These are phyloP conservation scores for Fusarium equiseti DNA, from an alignment of 2,329 filamentous ascomycete genomes.

Conservation along the genomic window DNA sequence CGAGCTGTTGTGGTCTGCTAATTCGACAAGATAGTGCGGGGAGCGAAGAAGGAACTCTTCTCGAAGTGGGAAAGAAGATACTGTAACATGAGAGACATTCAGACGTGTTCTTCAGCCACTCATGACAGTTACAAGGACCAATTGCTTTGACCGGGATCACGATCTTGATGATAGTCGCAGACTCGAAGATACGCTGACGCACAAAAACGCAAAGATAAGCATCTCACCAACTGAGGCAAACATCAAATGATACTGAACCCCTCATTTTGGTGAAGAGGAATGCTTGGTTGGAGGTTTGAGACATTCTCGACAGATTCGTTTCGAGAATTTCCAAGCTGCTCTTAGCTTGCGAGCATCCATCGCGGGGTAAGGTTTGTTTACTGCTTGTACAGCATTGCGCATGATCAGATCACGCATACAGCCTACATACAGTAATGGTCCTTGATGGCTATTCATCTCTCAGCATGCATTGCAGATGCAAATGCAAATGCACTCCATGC, in stretches of 20 bases:
- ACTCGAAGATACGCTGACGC: not conserved
- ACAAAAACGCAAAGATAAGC: not conserved
- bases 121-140: not conserved
- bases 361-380: conserved; percentile 6
- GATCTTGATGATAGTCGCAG: not conserved
- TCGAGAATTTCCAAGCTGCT: not conserved
- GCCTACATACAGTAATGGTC: not conserved
- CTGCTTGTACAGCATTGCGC: conserved; percentile 13
- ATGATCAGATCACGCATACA: conserved; percentile 35
- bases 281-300: not conserved
- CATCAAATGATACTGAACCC: not conserved
- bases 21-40: conserved; percentile 17
- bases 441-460: conserved; percentile 2
- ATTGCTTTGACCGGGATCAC: not conserved
- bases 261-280: conserved; percentile 1
- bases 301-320: not conserved
- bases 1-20: conserved; percentile 11
- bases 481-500: conserved; percentile 12
- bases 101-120: not conserved
- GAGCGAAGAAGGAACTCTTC: not conserved
- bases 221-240: not conserved
- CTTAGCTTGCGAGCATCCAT: conserved; percentile 14
- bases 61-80: not conserved
- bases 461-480: conserved; percentile 3
- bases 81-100: not conserved